Evolutionary conservation across 2,329 filamentous ascomycete species (phyloP).

Genomic region (Fusarium tjaetaba): DNA sequence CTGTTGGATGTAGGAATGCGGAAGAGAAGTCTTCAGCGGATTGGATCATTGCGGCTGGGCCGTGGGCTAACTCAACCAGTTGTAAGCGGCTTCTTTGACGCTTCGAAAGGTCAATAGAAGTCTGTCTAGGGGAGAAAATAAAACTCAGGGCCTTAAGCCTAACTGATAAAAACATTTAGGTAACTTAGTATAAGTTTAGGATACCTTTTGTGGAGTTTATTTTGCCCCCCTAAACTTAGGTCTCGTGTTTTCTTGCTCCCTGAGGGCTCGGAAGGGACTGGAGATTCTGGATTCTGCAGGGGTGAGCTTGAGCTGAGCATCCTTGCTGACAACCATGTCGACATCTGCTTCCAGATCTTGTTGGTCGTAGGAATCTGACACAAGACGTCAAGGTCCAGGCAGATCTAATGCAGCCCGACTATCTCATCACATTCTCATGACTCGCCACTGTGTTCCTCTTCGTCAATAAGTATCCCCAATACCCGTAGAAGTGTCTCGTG

Average conservation of each 20-base stretch:
- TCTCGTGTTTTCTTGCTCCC: too few relatives aligned
- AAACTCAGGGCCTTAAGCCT: too few relatives aligned
- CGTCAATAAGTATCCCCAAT: neutral
- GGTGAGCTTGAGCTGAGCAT: rapidly evolving
- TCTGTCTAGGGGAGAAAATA: neutral
- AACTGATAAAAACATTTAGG: too few relatives aligned
- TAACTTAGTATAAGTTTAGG: too few relatives aligned
- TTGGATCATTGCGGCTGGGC: too few relatives aligned
- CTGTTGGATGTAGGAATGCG: neutral
- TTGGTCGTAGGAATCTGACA: neutral
- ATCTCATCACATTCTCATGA: neutral
- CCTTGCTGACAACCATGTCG: rapidly evolving
- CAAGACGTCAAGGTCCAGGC: neutral
- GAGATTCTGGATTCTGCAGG: rapidly evolving
- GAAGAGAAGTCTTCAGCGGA: neutral
- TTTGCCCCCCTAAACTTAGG: too few relatives aligned
- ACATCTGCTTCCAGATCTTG: neutral
- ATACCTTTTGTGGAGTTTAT: too few relatives aligned
- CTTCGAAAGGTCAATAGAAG: neutral
- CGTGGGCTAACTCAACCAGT: neutral
- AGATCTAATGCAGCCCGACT: neutral
- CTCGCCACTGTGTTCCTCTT: rapidly evolving
- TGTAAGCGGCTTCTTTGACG: rapidly evolving
- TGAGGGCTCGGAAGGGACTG: neutral
- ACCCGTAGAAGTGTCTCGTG: too few relatives aligned